Evolutionary conservation across 495 filamentous ascomycete species (phyloP), one percentile per base, ranked within the genome.

Genomic region (Lophium mytilinum): DNA sequence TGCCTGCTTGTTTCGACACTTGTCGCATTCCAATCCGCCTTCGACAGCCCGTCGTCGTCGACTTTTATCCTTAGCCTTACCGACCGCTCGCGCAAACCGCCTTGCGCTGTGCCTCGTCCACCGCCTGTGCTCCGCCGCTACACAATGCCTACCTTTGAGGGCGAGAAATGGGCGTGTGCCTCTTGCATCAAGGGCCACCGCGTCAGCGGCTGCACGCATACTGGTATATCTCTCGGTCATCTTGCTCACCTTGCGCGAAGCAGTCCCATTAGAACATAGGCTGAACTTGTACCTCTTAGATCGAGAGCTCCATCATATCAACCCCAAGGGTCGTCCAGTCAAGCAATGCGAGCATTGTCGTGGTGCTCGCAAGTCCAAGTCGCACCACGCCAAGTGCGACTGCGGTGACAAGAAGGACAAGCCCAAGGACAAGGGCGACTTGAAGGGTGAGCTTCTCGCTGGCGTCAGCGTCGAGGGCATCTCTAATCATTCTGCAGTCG

Each of bases 281-380:
- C 55, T 46, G 19, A 51, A 34, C 18, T 24, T 37, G 14, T 37
- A 24, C 18, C 5, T 33, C 42, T 49, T 14, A 96, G 93, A 96
- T 73, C 88, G 93, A 64, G 88, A 87, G 61, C 83, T 99, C 58
- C 84, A 86, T 69, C 93, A 93, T 71, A 96, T 97, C 79, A 93
- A 93, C 76, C 96, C 95, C 75, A 97, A 99, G 73, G 93, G 93
- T 72, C 87, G 93, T 64, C 93, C 93, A 63, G 92, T 97, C 66
- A 95, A 92, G 72, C 93, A 99, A 86, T 99, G 93, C 73, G 80
- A 88, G 66, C 93, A 97, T 76, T 99, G 93, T 74, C 91, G 93
- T 73, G 82, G 86, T 62, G 87, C 95, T 77, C 90, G 93, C 81
- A 97, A 97, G 80, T 93, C 91, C 71, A 89, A 94, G 60, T 86